phyloP scores from a whole-genome alignment of 805 yeast species.

The Hanseniaspora lindneri region DNA sequence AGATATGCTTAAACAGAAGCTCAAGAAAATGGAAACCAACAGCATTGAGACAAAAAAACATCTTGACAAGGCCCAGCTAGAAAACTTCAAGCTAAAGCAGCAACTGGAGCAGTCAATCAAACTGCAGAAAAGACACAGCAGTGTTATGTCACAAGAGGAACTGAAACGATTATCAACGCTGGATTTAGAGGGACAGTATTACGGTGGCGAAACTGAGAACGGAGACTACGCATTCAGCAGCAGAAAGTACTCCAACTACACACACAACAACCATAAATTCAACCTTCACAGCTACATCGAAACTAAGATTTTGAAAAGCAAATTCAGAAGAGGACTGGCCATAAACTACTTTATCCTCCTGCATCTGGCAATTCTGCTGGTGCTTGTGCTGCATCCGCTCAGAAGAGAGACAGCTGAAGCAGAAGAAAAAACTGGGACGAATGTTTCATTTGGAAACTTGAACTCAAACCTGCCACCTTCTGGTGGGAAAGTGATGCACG shows the following conservation, averaged over 20 bases:
- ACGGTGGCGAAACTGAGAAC: background rate
- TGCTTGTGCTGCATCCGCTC: background rate
- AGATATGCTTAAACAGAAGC: constrained; percentile 12
- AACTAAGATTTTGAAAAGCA: background rate
- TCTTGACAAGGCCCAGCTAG: background rate
- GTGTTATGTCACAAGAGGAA: background rate
- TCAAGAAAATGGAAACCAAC: background rate
- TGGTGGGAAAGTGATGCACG: constrained; percentile 15
- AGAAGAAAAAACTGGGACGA: too few species aligned
- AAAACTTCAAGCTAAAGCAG: constrained; percentile 2
- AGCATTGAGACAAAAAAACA: background rate
- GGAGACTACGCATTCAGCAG: background rate
- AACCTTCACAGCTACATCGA: constrained; percentile 1
- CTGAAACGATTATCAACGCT: background rate
- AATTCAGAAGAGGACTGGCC: background rate
- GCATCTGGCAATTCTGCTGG: background rate
- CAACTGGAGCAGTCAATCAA: background rate
- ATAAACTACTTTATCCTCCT: constrained; percentile 11
- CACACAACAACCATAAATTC: background rate
- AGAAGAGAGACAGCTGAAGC: too few species aligned
- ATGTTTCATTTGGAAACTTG: too few species aligned
- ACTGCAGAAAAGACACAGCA: background rate
- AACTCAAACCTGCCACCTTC: constrained; percentile 11
- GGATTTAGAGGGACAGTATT: constrained; percentile 2
- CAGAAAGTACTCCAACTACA: constrained; percentile 3